Base-by-base conservation (phyloP, 2,329 filamentous ascomycete genomes). In the Fusarium sacchari region DNA sequence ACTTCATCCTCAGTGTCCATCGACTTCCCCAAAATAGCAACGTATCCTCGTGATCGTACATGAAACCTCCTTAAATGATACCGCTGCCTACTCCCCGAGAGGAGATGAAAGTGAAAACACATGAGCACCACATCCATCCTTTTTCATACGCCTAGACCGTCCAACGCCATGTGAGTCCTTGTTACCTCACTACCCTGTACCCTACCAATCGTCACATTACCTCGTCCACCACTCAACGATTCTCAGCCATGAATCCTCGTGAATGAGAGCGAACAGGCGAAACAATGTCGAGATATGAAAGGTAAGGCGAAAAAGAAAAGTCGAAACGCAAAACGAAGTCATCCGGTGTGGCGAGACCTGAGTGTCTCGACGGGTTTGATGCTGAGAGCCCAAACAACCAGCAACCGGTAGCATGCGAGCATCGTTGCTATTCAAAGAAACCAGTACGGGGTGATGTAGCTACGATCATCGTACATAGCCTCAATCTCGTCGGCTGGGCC, bases 161-260 rank as follows among this genome's bases (percentile, higher is more conserved):
- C 30, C 18, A 58, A 47, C 30, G 18, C 18, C 22, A 12, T 12
- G 11, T 47, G 55, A 47, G 55, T 34, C 32, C 55, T 57, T 20
- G 42, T 15, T 26, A 57, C 14, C 40, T 26, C 55, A 36, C 32
- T 37, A 22, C 32, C 32, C 32, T 37, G 24, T 53, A 53, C 32
- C 5, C 7, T 5, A 4, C 6, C 17, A 18, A 10, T 20, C 30
- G 2, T 13, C 32, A 8, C 10, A 6, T 28, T 7, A 11, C n/a
- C 22, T 2, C 28, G 17, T 47, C 39, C 40, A 28, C 15, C 5
- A 34, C 55, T 58, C n/a, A 15, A 6, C 18, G 26, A 24, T 20
- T 32, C 26, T 12, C 30, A 36, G 55, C 18, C 18, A 43, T 11
- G 30, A 36, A 26, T 18, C 36, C 24, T 26, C 30, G 14, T 37